Conservation (phyloP, 2,329 filamentous ascomycete genomes). For the Curvularia lunata region DNA sequence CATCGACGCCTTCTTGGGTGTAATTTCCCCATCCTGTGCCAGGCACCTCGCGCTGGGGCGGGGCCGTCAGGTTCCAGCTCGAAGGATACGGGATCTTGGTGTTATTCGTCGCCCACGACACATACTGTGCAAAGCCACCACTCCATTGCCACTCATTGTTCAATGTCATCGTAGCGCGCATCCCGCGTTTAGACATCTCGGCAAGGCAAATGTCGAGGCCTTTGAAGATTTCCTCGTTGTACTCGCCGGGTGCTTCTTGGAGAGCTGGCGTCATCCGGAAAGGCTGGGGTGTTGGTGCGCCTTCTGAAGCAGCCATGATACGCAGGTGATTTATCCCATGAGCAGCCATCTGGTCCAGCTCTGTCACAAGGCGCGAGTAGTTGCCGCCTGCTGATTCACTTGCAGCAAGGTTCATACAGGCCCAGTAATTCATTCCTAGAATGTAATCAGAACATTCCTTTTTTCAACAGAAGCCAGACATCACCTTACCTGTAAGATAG, state of each 20-base stretch:
- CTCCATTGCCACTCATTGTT: slow-evolving; percentile 52
- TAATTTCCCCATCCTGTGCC: slow-evolving; percentile 52
- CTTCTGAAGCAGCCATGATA: slow-evolving; percentile 51
- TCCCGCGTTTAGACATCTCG: slow-evolving; percentile 50
- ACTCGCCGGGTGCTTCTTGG: slow-evolving; percentile 46
- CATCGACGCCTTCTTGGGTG: slow-evolving; percentile 43
- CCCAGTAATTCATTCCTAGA: slow-evolving; percentile 50
- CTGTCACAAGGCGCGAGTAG: slow-evolving; percentile 45
- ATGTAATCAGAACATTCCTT: neutral
- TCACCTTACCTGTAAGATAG: slow-evolving; percentile 42
- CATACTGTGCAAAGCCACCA: slow-evolving; percentile 50
- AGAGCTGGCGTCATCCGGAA: slow-evolving; percentile 51
- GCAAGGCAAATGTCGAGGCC: slow-evolving; percentile 49
- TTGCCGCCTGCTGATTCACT: slow-evolving; percentile 46
- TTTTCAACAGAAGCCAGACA: too few relatives aligned
- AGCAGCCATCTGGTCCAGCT: slow-evolving; percentile 51
- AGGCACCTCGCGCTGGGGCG: slow-evolving; percentile 43
- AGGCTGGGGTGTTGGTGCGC: slow-evolving; percentile 47
- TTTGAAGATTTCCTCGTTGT: slow-evolving; percentile 49
- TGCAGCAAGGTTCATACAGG: slow-evolving; percentile 51
- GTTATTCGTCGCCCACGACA: slow-evolving; percentile 49
- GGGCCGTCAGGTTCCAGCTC: slow-evolving; percentile 49
- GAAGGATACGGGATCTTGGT: slow-evolving; percentile 46
- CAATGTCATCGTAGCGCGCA: slow-evolving; percentile 52
- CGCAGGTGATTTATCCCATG: slow-evolving; percentile 51